Evolutionary conservation across 257 asterid genomes (phyloP).

Genomic region (Linaria vulgaris): DNA sequence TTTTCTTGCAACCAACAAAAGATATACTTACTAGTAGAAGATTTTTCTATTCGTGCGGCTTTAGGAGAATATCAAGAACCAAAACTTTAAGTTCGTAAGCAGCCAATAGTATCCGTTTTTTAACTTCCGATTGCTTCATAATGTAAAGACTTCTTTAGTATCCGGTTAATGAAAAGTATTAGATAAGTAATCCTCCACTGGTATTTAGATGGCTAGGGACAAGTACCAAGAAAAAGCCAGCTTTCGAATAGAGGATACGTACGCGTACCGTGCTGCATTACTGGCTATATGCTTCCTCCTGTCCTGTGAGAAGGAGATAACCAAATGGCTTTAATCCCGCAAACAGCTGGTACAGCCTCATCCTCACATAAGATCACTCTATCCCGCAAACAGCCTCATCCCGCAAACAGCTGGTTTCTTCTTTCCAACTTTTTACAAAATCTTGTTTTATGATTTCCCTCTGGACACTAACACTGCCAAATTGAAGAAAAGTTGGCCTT

Average conservation of each 20-base stretch:
- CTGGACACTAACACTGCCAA: conserved; percentile 66
- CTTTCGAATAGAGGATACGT: not conserved
- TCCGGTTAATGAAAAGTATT: too few species aligned
- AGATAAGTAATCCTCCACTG: too few species aligned
- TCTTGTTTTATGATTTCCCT: conserved; percentile 58
- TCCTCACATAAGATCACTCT: conserved; percentile 54
- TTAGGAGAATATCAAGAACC: not conserved
- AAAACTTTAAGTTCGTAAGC: not conserved
- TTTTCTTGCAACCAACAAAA: too few species aligned
- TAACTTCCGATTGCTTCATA: too few species aligned
- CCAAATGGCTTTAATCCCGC: conserved; percentile 95
- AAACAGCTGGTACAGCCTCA: conserved; percentile 56
- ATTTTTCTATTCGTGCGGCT: too few species aligned
- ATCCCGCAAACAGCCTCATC: too few species aligned
- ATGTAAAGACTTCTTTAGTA: too few species aligned
- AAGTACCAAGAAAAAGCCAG: too few species aligned
- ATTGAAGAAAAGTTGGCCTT: conserved; percentile 49
- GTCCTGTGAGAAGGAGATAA: conserved; percentile 64
- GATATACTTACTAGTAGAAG: too few species aligned
- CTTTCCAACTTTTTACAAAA: conserved; percentile 34
- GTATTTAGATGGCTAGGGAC: too few species aligned
- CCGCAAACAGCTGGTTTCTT: conserved; percentile 27
- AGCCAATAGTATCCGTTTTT: not conserved
- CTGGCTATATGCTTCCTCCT: conserved; percentile 78
- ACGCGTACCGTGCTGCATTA: conserved; percentile 60